phyloP scores from a whole-genome alignment of 1,284 basidiomycete species.

The Megacollybia platyphylla region DNA sequence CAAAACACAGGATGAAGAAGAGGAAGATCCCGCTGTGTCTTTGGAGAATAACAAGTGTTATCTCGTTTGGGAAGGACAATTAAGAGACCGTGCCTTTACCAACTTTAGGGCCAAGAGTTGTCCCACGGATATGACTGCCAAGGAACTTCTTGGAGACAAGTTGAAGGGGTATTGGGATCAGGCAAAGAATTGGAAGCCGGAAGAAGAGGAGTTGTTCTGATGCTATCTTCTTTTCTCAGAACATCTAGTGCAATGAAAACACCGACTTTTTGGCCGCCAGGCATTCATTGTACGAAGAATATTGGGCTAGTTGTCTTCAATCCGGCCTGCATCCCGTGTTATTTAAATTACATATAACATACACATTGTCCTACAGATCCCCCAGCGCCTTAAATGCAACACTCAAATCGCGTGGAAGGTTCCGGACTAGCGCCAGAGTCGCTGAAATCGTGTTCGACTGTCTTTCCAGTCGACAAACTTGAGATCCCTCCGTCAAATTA shows the following conservation, averaged over 20 bases:
- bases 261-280: no score
- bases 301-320: no score
- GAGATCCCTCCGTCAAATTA: no score
- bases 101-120: constrained; percentile 77
- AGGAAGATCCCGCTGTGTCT: constrained; percentile 20
- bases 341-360: no score
- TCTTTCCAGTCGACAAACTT: no score
- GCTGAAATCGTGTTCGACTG: no score
- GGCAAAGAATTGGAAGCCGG: constrained; percentile 77
- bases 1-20: constrained; percentile 8
- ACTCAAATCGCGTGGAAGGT: no score
- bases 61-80: constrained; percentile 86
- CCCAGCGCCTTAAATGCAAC: no score
- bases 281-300: no score
- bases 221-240: neutral
- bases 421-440: no score
- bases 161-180: constrained; percentile 89
- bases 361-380: no score
- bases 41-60: constrained; percentile 83
- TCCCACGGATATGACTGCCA: constrained; percentile 76
- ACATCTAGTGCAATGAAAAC: neutral
- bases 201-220: constrained; percentile 61
- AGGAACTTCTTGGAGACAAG: constrained; percentile 75
- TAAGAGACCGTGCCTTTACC: constrained; percentile 75
- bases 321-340: no score